Evolutionary conservation across 805 yeast species (phyloP).

Genomic region (Ogataea nonfermentans): DNA sequence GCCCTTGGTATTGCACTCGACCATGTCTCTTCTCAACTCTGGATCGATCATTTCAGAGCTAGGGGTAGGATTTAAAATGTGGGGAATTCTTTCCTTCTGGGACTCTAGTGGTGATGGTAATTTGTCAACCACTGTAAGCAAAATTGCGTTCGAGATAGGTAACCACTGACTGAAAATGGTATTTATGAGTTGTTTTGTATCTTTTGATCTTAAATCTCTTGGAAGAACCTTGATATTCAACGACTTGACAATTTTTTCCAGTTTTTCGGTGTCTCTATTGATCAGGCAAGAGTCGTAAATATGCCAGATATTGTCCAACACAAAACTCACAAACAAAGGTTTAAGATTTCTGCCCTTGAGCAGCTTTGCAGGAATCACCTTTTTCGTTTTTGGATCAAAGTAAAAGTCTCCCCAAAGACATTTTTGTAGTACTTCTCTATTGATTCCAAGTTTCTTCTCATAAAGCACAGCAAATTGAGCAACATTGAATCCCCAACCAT

Average conservation of each 20-base stretch:
- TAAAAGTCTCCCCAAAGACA: constrained; percentile 96
- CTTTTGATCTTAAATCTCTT: constrained; percentile 78
- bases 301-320: constrained; percentile 90
- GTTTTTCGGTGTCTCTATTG: constrained; percentile 64
- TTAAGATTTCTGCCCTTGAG: constrained; percentile 60
- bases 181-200: constrained; percentile 58
- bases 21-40: constrained; percentile 53
- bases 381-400: constrained; percentile 86
- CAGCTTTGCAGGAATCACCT: constrained; percentile 66
- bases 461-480: constrained; percentile 86
- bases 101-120: constrained; percentile 81
- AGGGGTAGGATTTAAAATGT: constrained; percentile 60
- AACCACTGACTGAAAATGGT: constrained; percentile 89
- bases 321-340: constrained; percentile 83
- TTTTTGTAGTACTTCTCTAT: constrained; percentile 71
- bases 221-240: constrained; percentile 67
- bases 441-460: constrained; percentile 80
- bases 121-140: constrained; percentile 79
- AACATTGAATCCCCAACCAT: constrained; percentile 97
- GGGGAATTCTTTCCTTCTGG: constrained; percentile 69
- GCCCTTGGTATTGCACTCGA: constrained; percentile 63
- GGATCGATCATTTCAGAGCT: constrained; percentile 48
- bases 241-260: constrained; percentile 72
- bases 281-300: constrained; percentile 70
- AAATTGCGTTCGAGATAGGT: constrained; percentile 83